phyloP scores from a whole-genome alignment of 768 basidiomycete species.

The Lactifluus volemus region DNA sequence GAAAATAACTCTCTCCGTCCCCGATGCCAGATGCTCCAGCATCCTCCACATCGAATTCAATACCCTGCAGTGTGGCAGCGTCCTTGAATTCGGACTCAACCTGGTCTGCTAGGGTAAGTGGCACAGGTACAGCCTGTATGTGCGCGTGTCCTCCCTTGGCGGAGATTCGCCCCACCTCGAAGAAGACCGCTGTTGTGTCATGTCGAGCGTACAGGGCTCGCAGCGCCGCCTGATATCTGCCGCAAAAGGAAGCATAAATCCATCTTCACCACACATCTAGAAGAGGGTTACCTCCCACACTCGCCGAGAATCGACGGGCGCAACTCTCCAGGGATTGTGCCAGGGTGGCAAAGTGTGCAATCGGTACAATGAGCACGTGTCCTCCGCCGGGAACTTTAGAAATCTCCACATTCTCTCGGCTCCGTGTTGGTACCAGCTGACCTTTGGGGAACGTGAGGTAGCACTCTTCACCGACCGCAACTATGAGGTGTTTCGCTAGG shows the following conservation, averaged over 20 bases:
- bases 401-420: conserved; percentile 30
- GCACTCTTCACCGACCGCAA: conserved; percentile 86
- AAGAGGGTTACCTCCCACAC: conserved; percentile 51
- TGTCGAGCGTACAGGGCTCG: conserved; percentile 63
- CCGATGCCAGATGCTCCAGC: conserved; percentile 50
- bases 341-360: conserved; percentile 90
- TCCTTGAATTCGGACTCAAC: conserved; percentile 63
- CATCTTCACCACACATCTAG: background rate
- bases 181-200: conserved; percentile 60
- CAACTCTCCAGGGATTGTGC: conserved; percentile 72
- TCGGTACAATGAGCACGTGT: conserved; percentile 88
- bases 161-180: conserved; percentile 79
- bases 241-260: background rate
- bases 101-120: conserved; percentile 47
- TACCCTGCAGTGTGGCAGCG: conserved; percentile 57
- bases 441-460: conserved; percentile 97
- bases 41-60: conserved; percentile 68
- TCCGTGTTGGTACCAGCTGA: conserved; percentile 79
- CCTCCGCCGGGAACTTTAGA: conserved; percentile 83
- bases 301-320: conserved; percentile 70
- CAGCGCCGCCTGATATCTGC: conserved; percentile 74
- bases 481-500: conserved; percentile 91
- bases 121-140: conserved; percentile 78
- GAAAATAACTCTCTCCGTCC: conserved; percentile 73
- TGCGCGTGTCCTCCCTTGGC: conserved; percentile 93